phyloP scores from a whole-genome alignment of 768 basidiomycete genomes.

The Rubroboletus satanas region DNA sequence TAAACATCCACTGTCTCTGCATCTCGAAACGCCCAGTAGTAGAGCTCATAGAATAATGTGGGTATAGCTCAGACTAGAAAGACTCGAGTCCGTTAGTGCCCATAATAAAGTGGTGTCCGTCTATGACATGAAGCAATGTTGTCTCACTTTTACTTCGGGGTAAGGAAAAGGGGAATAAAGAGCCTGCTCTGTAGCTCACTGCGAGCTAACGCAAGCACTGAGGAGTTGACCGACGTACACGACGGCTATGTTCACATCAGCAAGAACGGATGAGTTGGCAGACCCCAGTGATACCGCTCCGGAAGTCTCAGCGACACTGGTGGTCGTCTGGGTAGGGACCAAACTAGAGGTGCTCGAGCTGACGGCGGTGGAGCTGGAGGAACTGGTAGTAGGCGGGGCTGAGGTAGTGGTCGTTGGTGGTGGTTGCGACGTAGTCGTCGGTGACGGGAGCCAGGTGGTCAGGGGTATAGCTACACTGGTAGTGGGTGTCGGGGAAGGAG shows the following conservation, averaged over 20 bases:
- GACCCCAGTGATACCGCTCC: conserved; percentile 6
- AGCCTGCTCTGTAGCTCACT: conserved; percentile 8
- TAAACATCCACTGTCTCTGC: conserved; percentile 1
- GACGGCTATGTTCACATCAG: conserved; percentile 13
- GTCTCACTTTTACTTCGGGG: conserved; percentile 16
- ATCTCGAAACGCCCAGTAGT: conserved; percentile 3
- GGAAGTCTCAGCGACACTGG: conserved; percentile 12
- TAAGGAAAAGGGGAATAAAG: conserved; percentile 3
- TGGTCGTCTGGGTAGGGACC: conserved; percentile 18
- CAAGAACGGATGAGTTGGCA: conserved; percentile 9
- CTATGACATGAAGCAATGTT: conserved; percentile 14
- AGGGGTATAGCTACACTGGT: conserved; percentile 4
- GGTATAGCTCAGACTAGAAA: conserved; percentile 25
- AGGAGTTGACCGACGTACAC: conserved; percentile 22
- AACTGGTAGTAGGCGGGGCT: conserved; percentile 7
- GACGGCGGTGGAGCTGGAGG: conserved; percentile 6
- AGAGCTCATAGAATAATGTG: conserved; percentile 19
- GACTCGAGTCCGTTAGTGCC: conserved; percentile 18
- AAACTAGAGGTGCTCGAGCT: conserved; percentile 22
- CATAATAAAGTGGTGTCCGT: conserved; percentile 15
- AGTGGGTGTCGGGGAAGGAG: conserved; percentile 14
- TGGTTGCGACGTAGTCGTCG: conserved; percentile 22
- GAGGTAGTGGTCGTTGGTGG: conserved; percentile 24
- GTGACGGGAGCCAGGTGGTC: conserved; percentile 23
- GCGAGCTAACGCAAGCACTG: conserved; percentile 2